These are phyloP conservation scores for Pigoraptor vietnamica DNA, from an alignment of 78 protist genomes.

Conservation along the genomic window DNA sequence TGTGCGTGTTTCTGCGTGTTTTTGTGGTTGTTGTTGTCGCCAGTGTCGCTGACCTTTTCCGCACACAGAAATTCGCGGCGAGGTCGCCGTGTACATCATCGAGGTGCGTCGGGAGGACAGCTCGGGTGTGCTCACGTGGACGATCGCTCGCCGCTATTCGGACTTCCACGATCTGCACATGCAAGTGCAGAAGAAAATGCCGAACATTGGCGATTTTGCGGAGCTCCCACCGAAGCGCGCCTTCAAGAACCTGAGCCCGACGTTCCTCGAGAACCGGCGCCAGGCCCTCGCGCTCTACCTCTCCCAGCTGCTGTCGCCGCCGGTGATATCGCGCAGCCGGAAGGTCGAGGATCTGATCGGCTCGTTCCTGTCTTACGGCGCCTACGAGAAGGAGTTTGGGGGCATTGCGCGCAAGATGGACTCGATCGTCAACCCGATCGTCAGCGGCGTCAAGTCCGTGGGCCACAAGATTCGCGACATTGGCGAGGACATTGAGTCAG, in stretches of 20 bases:
- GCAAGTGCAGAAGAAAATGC: neutral
- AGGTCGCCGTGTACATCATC: constrained; percentile 1
- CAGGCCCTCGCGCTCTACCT: constrained; percentile 2
- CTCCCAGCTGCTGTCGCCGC: neutral
- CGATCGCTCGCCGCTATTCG: neutral
- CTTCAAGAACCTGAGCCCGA: constrained; percentile 5
- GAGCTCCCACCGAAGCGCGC: constrained; percentile 17
- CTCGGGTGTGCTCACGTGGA: neutral
- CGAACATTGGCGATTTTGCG: neutral
- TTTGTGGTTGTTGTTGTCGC: too few species aligned
- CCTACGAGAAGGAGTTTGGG: neutral
- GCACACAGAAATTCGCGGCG: neutral
- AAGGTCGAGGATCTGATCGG: neutral
- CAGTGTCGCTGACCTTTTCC: too few species aligned
- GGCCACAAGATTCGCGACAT: neutral
- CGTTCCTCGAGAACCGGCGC: constrained; percentile 13
- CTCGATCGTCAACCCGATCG: constrained; percentile 1
- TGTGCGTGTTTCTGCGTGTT: too few species aligned
- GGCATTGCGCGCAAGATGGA: neutral
- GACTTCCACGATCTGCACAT: constrained; percentile 10
- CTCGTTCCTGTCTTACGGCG: neutral
- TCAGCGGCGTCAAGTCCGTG: neutral
- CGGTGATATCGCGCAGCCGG: neutral
- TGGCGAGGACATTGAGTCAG: neutral
- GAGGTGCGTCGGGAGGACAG: constrained; percentile 1